Percentiles rank a stretch among this genome's conserved stretches.
These are phyloP conservation scores for Exophiala calicioides DNA, from an alignment of 2,329 filamentous ascomycete species.

Conservation along the genomic window DNA sequence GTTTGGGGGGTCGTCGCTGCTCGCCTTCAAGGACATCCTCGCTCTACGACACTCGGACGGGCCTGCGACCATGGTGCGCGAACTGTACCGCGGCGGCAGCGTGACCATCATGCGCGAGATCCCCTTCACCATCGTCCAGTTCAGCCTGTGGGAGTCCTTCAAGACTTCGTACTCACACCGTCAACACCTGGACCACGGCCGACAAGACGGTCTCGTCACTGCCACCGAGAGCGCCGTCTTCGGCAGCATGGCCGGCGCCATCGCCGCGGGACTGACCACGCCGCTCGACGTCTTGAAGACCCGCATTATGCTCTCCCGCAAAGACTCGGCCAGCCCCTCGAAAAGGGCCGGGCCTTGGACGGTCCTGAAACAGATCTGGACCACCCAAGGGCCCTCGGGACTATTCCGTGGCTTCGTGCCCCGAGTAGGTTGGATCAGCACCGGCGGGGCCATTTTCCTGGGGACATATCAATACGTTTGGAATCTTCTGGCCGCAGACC, in stretches of 20 bases:
- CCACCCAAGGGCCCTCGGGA: slow-evolving; percentile 46
- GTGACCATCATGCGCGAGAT: slow-evolving; percentile 96
- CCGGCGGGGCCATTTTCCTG: slow-evolving; percentile 90
- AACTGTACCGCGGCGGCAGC: slow-evolving; percentile 87
- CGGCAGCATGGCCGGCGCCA: slow-evolving; percentile 77
- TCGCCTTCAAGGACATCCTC: slow-evolving; percentile 71
- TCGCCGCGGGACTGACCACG: slow-evolving; percentile 86
- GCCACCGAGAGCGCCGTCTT: slow-evolving; percentile 81
- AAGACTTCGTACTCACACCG: slow-evolving; percentile 58
- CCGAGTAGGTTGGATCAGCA: slow-evolving; percentile 89
- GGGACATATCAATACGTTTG: slow-evolving; percentile 76
- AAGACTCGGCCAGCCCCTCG: slow-evolving; percentile 56
- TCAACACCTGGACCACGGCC: slow-evolving; percentile 54
- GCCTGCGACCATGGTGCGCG: slow-evolving; percentile 62
- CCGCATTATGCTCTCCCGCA: slow-evolving; percentile 81
- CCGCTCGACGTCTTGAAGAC: slow-evolving; percentile 97
- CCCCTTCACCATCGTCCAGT: slow-evolving; percentile 95
- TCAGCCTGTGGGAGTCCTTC: slow-evolving; percentile 93
- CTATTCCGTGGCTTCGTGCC: slow-evolving; percentile 65
- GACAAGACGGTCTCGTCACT: slow-evolving; percentile 55
- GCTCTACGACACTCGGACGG: slow-evolving; percentile 41
- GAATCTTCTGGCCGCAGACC: slow-evolving; percentile 17
- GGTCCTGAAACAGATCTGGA: slow-evolving; percentile 66
- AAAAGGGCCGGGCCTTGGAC: slow-evolving; percentile 37
- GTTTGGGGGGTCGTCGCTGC: slow-evolving; percentile 68